Conservation (phyloP, 1,139 yeast genomes). For the Geotrichum bryndzae region DNA sequence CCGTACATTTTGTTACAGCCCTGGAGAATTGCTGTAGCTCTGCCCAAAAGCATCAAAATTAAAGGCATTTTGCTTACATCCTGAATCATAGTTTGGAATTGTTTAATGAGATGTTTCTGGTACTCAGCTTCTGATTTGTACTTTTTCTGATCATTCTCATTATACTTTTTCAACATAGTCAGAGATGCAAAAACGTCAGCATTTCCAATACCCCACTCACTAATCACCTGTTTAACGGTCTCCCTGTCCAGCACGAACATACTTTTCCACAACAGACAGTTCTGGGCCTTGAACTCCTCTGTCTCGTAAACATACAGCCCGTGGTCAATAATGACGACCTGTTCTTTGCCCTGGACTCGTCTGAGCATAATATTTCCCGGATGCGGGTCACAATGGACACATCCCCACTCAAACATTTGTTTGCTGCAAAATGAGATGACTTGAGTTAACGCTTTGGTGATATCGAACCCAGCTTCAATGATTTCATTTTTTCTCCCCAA, state of each 20-base stretch:
- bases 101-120: slow-evolving; percentile 37
- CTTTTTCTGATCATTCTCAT: background rate
- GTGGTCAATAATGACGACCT: slow-evolving; percentile 67
- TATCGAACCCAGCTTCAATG: slow-evolving; percentile 40
- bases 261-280: slow-evolving; percentile 58
- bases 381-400: slow-evolving; percentile 77
- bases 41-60: slow-evolving; percentile 56
- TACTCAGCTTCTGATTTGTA: slow-evolving; percentile 28
- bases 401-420: slow-evolving; percentile 70
- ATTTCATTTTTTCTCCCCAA: slow-evolving; percentile 45
- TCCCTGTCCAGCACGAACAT: slow-evolving; percentile 49
- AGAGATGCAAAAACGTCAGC: slow-evolving; percentile 59
- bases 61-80: slow-evolving; percentile 64
- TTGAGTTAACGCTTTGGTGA: slow-evolving; percentile 45
- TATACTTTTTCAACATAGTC: slow-evolving; percentile 48
- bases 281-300: slow-evolving; percentile 49
- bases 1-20: slow-evolving; percentile 60
- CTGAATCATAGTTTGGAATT: slow-evolving; percentile 46
- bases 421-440: slow-evolving; percentile 54
- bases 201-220: slow-evolving; percentile 66
- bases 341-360: slow-evolving; percentile 39
- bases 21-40: slow-evolving; percentile 72
- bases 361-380: slow-evolving; percentile 70
- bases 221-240: slow-evolving; percentile 47
- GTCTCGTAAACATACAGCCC: slow-evolving; percentile 59